Evolutionary conservation across 2,329 filamentous ascomycete genomes (phyloP), one percentile per base, ranked within the genome.

Genomic region (Penicillium psychrosexuale): DNA sequence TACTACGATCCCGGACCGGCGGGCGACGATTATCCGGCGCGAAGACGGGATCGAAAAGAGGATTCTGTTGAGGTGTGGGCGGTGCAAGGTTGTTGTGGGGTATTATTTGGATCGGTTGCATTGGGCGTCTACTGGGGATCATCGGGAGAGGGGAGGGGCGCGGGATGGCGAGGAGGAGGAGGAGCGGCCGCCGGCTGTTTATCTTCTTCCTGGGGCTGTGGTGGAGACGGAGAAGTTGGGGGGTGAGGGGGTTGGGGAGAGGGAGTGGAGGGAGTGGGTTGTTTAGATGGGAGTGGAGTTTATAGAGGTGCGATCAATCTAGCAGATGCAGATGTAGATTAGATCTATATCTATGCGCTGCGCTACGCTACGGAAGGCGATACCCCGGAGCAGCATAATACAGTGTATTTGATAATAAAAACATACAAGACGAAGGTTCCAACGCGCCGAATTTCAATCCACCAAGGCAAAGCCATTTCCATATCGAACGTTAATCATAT

Each of bases 31-130:
- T 0, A 73, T 87, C 7, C 74, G 80, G 1, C 75, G 81, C 11
- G 78, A 80, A 58, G 82, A 87, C 55, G 87, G 86, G 5, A 88
- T 88, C 58, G 87, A 89, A 74, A 88, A 87, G 75, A 72, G 87
- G 17, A 75, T 80, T 53, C 62, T 84, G 5, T 75, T 82, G 59
- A 75, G 81, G 22, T 90, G 87, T 71, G 79, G 76, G 12, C 73
- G 86, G 53, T 89, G 87, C 73, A 75, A 78, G 31, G 67, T 87
- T 28, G 77, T 82, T 1, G 75, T 88, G 42, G 86, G 83, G 28
- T 90, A 89, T 73, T 77, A 82, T 64, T 70, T 89, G 39, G 82
- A 84, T 63, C 72, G 72, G 66, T 72, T 75, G 49, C 81, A 83
- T 67, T 84, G 57, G 51, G 39, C 15, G 8, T 24, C 30, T 34